Percentiles rank a stretch among this genome's conserved stretches.
These are phyloP conservation scores for Ophiocordyceps camponoti-floridani DNA, from an alignment of 2,329 filamentous ascomycete species.

Conservation along the genomic window DNA sequence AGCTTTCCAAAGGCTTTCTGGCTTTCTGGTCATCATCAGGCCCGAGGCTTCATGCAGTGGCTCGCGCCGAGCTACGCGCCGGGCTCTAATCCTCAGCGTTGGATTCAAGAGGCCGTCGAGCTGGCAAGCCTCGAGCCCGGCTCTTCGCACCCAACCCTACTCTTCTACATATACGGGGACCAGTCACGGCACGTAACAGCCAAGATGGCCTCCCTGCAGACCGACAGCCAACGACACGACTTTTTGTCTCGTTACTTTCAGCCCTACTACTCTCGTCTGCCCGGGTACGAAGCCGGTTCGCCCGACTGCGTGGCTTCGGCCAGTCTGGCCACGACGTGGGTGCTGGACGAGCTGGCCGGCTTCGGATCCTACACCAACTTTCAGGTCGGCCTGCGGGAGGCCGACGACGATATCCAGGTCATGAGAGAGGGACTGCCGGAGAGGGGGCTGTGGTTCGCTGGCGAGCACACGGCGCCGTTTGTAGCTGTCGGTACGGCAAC, in stretches of 20 bases:
- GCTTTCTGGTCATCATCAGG: conserved; percentile 24
- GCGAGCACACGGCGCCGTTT: conserved; percentile 83
- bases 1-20: conserved; percentile 65
- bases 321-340: conserved; percentile 59
- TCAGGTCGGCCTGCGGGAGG: conserved; percentile 52
- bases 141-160: conserved; percentile 57
- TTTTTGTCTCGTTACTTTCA: conserved; percentile 49
- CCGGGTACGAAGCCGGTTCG: conserved; percentile 38
- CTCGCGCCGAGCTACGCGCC: conserved; percentile 50
- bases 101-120: conserved; percentile 65
- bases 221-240: conserved; percentile 27
- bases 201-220: conserved; percentile 19
- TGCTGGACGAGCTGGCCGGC: conserved; percentile 60
- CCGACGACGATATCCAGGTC: conserved; percentile 51
- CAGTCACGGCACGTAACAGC: conserved; percentile 37
- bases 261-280: conserved; percentile 63
- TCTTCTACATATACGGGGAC: conserved; percentile 64
- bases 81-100: conserved; percentile 41
- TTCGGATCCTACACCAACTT: conserved; percentile 78
- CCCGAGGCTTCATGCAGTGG: conserved; percentile 60
- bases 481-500: conserved; percentile 76
- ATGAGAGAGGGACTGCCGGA: conserved; percentile 46
- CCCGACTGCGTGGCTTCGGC: conserved; percentile 42
- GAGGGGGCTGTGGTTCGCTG: conserved; percentile 65
- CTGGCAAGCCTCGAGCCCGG: conserved; percentile 44